Evolutionary conservation across 805 yeast species (phyloP).

Genomic region (Metschnikowia chrysomelidarum): DNA sequence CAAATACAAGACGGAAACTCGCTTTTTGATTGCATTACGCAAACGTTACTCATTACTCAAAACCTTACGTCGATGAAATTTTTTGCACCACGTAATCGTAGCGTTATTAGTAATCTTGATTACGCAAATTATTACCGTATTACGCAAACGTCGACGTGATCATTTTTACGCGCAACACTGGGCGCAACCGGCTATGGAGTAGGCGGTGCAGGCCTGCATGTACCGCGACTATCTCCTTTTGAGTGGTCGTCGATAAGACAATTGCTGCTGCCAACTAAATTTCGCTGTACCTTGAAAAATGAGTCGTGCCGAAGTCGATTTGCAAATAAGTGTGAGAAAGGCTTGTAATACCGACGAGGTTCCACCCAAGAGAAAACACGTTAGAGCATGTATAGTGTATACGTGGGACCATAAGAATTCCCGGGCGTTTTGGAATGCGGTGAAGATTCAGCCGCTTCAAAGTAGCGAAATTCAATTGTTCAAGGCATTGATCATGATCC

Average conservation of each 20-base stretch:
- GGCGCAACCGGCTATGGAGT: no score
- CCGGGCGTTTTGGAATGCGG: slow-evolving; percentile 77
- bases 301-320: slow-evolving; percentile 48
- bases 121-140: no score
- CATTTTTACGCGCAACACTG: no score
- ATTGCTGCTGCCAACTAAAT: slow-evolving; percentile 1
- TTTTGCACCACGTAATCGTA: no score
- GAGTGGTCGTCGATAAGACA: no score
- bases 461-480: slow-evolving; percentile 81
- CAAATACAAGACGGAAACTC: no score
- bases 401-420: slow-evolving; percentile 95
- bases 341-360: slow-evolving; percentile 84
- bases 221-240: neutral
- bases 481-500: slow-evolving; percentile 81
- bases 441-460: slow-evolving; percentile 77
- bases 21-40: no score
- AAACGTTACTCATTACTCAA: no score
- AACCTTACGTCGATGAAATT: no score
- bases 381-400: slow-evolving; percentile 89
- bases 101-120: no score
- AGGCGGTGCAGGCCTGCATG: slow-evolving; percentile 6
- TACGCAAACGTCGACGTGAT: no score
- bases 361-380: slow-evolving; percentile 96
- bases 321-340: slow-evolving; percentile 62
- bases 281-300: slow-evolving; percentile 22